Conservation (phyloP, 2,329 filamentous ascomycete genomes). For the Colletotrichum sp. region DNA sequence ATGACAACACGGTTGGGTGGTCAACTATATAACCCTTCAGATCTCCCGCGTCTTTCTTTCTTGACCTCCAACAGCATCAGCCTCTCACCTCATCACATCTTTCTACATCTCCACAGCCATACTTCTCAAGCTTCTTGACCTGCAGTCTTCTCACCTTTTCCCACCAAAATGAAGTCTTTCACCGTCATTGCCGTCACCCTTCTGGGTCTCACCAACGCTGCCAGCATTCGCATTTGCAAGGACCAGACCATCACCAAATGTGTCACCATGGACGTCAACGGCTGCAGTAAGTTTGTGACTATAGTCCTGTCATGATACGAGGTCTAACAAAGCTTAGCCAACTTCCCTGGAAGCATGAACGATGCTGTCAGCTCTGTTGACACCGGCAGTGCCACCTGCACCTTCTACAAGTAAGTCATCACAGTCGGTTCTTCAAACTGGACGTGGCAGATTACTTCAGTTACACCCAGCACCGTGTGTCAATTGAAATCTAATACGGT, state of each 20-base stretch:
- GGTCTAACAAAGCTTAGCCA: neutral
- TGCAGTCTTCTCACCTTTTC: neutral
- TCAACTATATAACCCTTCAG: neutral
- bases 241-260: neutral
- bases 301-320: neutral
- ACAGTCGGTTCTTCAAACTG: neutral
- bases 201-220: neutral
- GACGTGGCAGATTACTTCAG: neutral
- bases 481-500: neutral
- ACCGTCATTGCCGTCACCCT: neutral
- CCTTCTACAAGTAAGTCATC: neutral
- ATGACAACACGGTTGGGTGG: neutral
- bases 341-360: neutral
- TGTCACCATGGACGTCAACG: neutral
- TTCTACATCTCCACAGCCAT: neutral
- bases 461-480: neutral
- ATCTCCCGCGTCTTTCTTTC: neutral
- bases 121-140: neutral
- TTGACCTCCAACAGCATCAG: neutral
- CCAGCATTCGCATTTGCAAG: neutral
- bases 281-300: neutral
- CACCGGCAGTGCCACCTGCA: neutral
- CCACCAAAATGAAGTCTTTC: neutral
- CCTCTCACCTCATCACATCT: neutral
- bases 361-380: neutral